Conservation (phyloP, 352 stramenopile genomes). For the Pythium dissimile region DNA sequence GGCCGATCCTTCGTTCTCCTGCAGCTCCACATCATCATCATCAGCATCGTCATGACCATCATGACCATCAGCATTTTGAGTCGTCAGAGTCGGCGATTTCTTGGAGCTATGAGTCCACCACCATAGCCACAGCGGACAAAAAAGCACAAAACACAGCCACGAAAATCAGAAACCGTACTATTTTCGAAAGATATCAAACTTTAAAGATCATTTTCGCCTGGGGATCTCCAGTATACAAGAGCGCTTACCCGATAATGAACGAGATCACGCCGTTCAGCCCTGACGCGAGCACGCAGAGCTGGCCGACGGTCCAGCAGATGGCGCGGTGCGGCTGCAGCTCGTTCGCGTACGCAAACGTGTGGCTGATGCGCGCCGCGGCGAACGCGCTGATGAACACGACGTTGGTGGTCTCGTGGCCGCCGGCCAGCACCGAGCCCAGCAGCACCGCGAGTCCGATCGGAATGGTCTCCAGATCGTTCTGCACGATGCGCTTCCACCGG, state of each 20-base stretch:
- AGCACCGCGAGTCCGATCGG: conserved; percentile 38
- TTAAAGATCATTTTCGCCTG: not conserved
- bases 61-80: too few species aligned
- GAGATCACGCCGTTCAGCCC: conserved; percentile 42
- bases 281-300: conserved; percentile 30
- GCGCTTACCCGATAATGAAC: conserved; percentile 22
- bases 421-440: conserved; percentile 37
- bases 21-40: not conserved
- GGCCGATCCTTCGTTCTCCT: not conserved
- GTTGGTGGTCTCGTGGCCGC: conserved; percentile 41
- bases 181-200: not conserved
- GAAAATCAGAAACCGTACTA: not conserved
- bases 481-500: conserved; percentile 42
- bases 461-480: conserved; percentile 46
- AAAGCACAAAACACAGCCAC: not conserved
- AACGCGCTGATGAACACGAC: conserved; percentile 29
- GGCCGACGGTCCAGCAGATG: conserved; percentile 30
- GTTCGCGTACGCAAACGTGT: conserved; percentile 32
- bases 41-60: too few species aligned
- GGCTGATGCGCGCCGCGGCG: conserved; percentile 18
- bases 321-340: conserved; percentile 31
- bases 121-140: not conserved
- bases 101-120: too few species aligned
- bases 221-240: not conserved
- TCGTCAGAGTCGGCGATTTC: too few species aligned